phyloP scores from a whole-genome alignment of 306 rosid genomes.

The Corylus americana region DNA sequence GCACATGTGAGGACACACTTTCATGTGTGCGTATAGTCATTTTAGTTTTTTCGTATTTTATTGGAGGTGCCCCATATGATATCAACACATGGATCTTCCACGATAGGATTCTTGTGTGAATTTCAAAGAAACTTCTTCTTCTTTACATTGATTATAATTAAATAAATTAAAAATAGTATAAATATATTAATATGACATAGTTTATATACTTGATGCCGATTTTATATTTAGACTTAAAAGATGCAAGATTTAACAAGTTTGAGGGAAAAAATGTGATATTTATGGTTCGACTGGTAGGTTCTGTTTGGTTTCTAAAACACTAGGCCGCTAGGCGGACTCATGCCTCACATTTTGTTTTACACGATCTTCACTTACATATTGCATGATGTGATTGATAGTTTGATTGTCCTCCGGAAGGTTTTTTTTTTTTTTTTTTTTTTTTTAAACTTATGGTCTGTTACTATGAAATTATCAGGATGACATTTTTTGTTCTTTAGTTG shows the following conservation, averaged over 20 bases:
- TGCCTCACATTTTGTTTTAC: neutral
- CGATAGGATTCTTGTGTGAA: neutral
- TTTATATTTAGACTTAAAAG: neutral
- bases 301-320: neutral
- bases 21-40: neutral
- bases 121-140: neutral
- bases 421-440: no score
- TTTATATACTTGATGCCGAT: neutral
- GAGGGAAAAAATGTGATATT: neutral
- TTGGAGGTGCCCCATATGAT: neutral
- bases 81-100: neutral
- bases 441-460: no score
- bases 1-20: neutral
- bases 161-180: neutral
- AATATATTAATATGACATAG: neutral
- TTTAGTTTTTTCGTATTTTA: neutral
- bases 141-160: neutral
- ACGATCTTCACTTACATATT: neutral
- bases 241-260: neutral
- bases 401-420: neutral
- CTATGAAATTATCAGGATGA: neutral
- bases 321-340: neutral
- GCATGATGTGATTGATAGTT: neutral
- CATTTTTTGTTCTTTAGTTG: neutral
- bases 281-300: neutral